phyloP scores from a whole-genome alignment of 192 early-diverging fungal genomes.

The Coemansia sp. region DNA sequence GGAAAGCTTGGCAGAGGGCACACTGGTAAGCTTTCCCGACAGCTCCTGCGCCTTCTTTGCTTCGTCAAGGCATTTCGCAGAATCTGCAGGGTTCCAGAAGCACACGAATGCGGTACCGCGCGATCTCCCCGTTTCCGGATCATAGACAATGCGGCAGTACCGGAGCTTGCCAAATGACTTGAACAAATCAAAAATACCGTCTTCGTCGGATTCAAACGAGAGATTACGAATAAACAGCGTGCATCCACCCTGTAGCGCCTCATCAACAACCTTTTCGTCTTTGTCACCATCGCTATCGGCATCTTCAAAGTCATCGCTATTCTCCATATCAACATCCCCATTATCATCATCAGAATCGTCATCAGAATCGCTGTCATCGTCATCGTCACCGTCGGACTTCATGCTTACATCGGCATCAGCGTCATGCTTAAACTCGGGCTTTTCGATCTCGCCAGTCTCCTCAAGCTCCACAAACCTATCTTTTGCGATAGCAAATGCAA shows the following conservation, averaged over 20 bases:
- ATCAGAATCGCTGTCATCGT: constrained; percentile 36
- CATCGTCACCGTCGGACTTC: constrained; percentile 44
- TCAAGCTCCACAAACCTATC: constrained; percentile 67
- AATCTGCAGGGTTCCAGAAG: constrained; percentile 72
- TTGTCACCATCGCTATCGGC: constrained; percentile 28
- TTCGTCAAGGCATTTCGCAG: constrained; percentile 73
- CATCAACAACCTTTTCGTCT: constrained; percentile 54
- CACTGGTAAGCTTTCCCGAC: constrained; percentile 50
- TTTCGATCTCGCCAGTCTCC: constrained; percentile 59
- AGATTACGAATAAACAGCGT: constrained; percentile 95
- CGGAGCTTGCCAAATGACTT: constrained; percentile 58
- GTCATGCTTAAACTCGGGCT: constrained; percentile 30
- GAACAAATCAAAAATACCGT: constrained; percentile 69
- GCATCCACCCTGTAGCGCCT: constrained; percentile 60
- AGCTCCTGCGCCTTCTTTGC: constrained; percentile 65
- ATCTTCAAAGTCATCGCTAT: constrained; percentile 35
- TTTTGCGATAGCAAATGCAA: constrained; percentile 85
- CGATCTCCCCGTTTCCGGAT: constrained; percentile 78
- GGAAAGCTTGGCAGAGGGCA: constrained; percentile 34
- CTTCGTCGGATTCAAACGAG: constrained; percentile 87
- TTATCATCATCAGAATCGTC: constrained; percentile 17
- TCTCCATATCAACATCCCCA: constrained; percentile 44
- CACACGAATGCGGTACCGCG: constrained; percentile 96
- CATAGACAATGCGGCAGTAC: constrained; percentile 85
- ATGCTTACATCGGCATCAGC: constrained; percentile 29